Base-by-base conservation (phyloP, 176 grass and related monocot genomes). In the Dendrocalamus sinicus region DNA sequence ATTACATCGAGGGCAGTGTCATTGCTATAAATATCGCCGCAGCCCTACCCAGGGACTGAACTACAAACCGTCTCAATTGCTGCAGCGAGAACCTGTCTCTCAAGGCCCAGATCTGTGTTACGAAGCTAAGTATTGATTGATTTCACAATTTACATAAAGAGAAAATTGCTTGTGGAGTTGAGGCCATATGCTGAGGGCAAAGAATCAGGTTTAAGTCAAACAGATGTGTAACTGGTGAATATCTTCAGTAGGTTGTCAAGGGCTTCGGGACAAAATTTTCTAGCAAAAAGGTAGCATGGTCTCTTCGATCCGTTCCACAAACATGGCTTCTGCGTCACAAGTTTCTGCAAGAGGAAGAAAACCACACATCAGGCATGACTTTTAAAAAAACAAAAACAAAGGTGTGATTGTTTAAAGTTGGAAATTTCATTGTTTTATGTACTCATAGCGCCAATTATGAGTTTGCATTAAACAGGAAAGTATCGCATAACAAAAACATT, bases 281-380 rank as follows among this genome's bases (percentile, higher is more conserved):
- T 91, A 24, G 96, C 93, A 78, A 98, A 98, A 78, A 98, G 91
- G 58, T 98, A 98, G 81, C 96, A 98, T 37, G 96, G 93, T 84
- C 93, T 94, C 89, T 94, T 98, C 23, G 88, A 90, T 81, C 96
- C 93, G 53, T 98, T 99, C 96, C 96, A 96, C 59, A 96, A 89
- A 82, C 96, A 99, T 15, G 96, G 88, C 47, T 80, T 88, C 82
- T 68, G 73, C 37, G 86, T 92, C 30, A 88, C 7, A 48, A 91
- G 10, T 92, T 96, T 99, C 96, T 99, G 86, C 74, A 82, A 82
- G 35, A 63, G 37, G 32, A 76, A 5, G 9, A 73, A 74, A 61
- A 76, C 5, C 74, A 23, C 50, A 82, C 16, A 58, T 62, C 28
- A 39, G 22, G 51, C 37, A 57, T n/a, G 6, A 71, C 9, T 70